Conservation (phyloP, 1,139 yeast species). For the Yarrowia galli region DNA sequence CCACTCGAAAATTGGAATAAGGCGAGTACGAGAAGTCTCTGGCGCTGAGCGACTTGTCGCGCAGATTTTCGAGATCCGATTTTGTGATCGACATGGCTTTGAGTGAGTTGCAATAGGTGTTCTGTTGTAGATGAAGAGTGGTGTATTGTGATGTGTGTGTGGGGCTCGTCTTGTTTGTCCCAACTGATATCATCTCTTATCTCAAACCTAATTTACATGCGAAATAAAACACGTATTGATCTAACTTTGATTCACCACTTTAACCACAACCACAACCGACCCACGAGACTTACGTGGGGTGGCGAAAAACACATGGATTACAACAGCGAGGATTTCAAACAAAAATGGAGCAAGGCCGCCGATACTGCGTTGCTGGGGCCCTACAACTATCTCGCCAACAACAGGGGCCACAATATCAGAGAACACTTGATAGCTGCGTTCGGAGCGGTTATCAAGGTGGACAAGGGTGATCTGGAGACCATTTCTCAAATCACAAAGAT, state of each 20-base stretch:
- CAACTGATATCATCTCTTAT: slow-evolving; percentile 23
- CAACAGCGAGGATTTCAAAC: slow-evolving; percentile 23
- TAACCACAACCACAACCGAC: background rate
- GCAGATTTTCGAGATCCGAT: slow-evolving; percentile 40
- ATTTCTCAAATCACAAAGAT: slow-evolving; percentile 60
- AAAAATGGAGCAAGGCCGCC: slow-evolving; percentile 25
- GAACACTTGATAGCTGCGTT: slow-evolving; percentile 59
- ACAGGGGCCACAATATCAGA: slow-evolving; percentile 66
- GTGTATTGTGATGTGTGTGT: background rate
- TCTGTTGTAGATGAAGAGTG: no score
- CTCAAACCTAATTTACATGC: background rate
- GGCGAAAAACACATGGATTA: slow-evolving; percentile 17
- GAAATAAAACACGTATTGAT: slow-evolving; percentile 10
- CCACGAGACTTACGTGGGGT: background rate
- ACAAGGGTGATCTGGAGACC: slow-evolving; percentile 49
- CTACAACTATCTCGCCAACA: slow-evolving; percentile 57
- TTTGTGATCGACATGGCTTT: slow-evolving; percentile 36
- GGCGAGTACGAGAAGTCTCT: slow-evolving; percentile 68
- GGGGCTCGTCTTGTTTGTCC: background rate
- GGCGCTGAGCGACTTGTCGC: slow-evolving; percentile 37
- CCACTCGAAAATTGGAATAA: slow-evolving; percentile 86
- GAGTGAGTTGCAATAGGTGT: background rate
- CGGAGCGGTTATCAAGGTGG: slow-evolving; percentile 57
- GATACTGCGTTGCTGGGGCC: slow-evolving; percentile 55
- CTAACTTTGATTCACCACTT: background rate